Conservation (phyloP, 192 early-diverging fungal species). For the Cetraspora pellucida region DNA sequence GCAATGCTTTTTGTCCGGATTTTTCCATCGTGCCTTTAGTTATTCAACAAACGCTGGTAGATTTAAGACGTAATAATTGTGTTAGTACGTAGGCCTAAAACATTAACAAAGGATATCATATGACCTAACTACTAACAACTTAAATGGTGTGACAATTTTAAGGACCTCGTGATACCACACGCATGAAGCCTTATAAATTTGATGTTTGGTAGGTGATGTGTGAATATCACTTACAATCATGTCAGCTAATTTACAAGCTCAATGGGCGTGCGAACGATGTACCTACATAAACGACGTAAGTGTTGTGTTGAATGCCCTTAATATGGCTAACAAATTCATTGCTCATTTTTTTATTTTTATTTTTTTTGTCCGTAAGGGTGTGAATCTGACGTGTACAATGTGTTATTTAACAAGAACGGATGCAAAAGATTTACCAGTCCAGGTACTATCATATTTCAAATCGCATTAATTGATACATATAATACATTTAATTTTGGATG, state of each 20-base stretch:
- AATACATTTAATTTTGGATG: neutral
- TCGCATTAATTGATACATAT: neutral
- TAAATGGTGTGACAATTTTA: too few species aligned
- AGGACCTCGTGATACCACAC: too few species aligned
- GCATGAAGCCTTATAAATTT: too few species aligned
- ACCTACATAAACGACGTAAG: conserved; percentile 23
- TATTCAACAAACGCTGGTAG: too few species aligned
- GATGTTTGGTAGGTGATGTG: too few species aligned
- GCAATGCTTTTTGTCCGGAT: too few species aligned
- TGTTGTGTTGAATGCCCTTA: neutral
- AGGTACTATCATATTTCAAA: conserved; percentile 19
- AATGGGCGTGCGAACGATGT: conserved; percentile 27
- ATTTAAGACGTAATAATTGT: too few species aligned
- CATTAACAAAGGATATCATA: too few species aligned
- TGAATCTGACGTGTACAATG: conserved; percentile 29
- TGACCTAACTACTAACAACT: too few species aligned
- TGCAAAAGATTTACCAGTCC: conserved; percentile 34
- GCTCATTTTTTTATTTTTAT: too few species aligned
- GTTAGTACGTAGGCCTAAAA: too few species aligned
- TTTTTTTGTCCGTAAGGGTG: conserved; percentile 4
- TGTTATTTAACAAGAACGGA: conserved; percentile 24
- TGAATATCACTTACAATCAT: neutral
- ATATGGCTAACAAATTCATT: neutral
- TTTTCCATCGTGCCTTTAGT: too few species aligned
- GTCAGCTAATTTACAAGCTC: neutral